Base-by-base conservation (phyloP, 495 filamentous ascomycete genomes). In the Trichoderma asperelloides region DNA sequence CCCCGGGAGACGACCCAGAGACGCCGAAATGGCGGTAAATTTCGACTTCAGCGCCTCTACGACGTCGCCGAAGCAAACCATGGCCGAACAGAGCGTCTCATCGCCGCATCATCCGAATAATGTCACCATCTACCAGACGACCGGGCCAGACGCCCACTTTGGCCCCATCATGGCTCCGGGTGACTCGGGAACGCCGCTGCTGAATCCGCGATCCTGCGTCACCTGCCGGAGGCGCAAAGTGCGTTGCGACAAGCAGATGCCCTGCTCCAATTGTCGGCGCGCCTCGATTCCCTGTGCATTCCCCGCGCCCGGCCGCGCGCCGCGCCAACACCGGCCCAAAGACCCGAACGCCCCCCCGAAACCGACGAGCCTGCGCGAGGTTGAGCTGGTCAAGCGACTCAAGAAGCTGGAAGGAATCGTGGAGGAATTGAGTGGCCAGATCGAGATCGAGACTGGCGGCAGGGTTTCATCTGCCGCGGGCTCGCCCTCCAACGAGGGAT, bases 171-270 rank as follows among this genome's bases (percentile, higher is more conserved):
- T 28, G 15, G 64, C 78, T 11, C 80, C 80, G 25, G 76, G 73
- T 13, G 76, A 77, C 47, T 71, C 73, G 1, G 74, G 77, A 23
- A 75, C 78, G 3, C 71, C 71, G 16, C 73, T 73, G 27, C 71
- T 88, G 12, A 89, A 87, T 71, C 83, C 88, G 11, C 84, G 92
- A 66, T 93, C 90, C 69, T 96, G 92, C 75, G 86, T 92, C 2
- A 95, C 90, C 33, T 96, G 92, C 74, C 84, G 92, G 27, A 85
- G 88, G 68, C 82, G 92, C 62, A 96, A 96, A 74, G 91, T 95
- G 5, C 88, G 88, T 66, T 96, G 93, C 77, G 91, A 97, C 79
- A 96, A 96, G 76, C 80, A 85, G 55, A 82, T 81, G 71, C 92
- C 92, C 6, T 97, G 93, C 77, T 87, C 87, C 64, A 96, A 97